A percentile compares a stretch with the other conserved stretches of the same genome.
Conservation (phyloP, 176 grass and related monocot species). For the Dactylis glomerata region DNA sequence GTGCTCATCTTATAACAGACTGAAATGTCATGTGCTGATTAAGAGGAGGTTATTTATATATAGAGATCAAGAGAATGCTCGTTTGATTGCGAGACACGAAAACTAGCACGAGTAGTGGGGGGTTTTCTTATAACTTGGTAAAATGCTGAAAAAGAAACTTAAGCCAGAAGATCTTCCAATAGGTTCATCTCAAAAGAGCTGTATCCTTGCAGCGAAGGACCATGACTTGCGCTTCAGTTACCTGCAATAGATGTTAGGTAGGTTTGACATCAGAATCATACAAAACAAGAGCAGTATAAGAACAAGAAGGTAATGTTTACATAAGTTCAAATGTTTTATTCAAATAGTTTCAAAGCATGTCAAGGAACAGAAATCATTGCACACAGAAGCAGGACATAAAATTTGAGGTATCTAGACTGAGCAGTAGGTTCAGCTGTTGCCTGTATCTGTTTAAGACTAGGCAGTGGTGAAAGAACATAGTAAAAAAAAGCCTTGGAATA, state of each 20-base stretch:
- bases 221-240: not conserved
- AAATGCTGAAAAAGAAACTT: not conserved
- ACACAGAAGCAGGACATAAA: not conserved
- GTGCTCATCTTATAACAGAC: not conserved
- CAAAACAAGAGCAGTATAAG: not conserved
- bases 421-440: not conserved
- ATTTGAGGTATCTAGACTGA: not conserved
- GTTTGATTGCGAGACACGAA: not conserved
- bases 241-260: slow-evolving; percentile 17
- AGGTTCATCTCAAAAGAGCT: not conserved
- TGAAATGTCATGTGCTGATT: not conserved
- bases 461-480: not conserved
- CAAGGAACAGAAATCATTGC: not conserved
- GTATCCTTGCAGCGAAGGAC: not conserved
- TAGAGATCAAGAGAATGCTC: not conserved
- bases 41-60: slow-evolving; percentile 14
- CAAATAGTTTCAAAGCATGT: not conserved
- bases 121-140: slow-evolving; percentile 6
- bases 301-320: not conserved
- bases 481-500: not conserved
- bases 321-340: not conserved
- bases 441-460: not conserved
- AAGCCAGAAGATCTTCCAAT: slow-evolving; percentile 17
- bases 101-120: not conserved
- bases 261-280: not conserved